Percentiles rank a stretch among this genome's conserved stretches.
phyloP scores from a whole-genome alignment of 192 early-diverging fungal genomes.

The Glomus cerebriforme region DNA sequence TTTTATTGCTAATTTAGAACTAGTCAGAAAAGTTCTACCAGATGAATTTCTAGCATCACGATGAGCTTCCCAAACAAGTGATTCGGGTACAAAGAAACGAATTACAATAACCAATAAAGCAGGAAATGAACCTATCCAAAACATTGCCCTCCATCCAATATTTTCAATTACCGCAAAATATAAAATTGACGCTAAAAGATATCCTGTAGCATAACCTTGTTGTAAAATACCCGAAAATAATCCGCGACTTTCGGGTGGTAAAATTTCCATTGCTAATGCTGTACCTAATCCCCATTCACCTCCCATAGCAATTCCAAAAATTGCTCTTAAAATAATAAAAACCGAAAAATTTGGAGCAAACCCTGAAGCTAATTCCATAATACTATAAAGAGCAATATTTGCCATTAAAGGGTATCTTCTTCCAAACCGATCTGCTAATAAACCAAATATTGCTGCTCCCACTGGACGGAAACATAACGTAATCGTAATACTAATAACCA shows the following conservation, averaged over 20 bases:
- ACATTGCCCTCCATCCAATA: slow-evolving; percentile 69
- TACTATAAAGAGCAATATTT: slow-evolving; percentile 62
- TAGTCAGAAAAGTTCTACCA: slow-evolving; percentile 34
- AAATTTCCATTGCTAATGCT: slow-evolving; percentile 69
- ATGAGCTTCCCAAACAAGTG: slow-evolving; percentile 48
- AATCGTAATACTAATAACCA: slow-evolving; percentile 57
- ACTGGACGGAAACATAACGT: slow-evolving; percentile 71
- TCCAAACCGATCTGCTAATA: slow-evolving; percentile 66
- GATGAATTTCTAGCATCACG: slow-evolving; percentile 29
- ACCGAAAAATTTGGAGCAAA: slow-evolving; percentile 61
- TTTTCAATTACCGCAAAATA: slow-evolving; percentile 57
- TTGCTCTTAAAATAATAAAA: slow-evolving; percentile 59
- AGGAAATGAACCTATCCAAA: slow-evolving; percentile 65
- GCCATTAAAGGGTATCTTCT: slow-evolving; percentile 69
- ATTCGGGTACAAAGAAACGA: slow-evolving; percentile 66
- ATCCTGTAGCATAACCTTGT: slow-evolving; percentile 70
- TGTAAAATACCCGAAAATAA: slow-evolving; percentile 78
- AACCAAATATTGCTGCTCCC: slow-evolving; percentile 73
- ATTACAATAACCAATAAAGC: slow-evolving; percentile 62
- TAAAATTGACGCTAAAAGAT: slow-evolving; percentile 63
- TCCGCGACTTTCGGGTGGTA: slow-evolving; percentile 67
- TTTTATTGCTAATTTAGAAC: slow-evolving; percentile 35
- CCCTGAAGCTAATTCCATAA: slow-evolving; percentile 67
- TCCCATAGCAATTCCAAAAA: slow-evolving; percentile 76
- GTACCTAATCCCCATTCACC: slow-evolving; percentile 77